A percentile compares a stretch with the other conserved stretches of the same genome.
These are phyloP conservation scores for Penicillium ochrochloron DNA, from an alignment of 495 filamentous ascomycete genomes.

Conservation along the genomic window DNA sequence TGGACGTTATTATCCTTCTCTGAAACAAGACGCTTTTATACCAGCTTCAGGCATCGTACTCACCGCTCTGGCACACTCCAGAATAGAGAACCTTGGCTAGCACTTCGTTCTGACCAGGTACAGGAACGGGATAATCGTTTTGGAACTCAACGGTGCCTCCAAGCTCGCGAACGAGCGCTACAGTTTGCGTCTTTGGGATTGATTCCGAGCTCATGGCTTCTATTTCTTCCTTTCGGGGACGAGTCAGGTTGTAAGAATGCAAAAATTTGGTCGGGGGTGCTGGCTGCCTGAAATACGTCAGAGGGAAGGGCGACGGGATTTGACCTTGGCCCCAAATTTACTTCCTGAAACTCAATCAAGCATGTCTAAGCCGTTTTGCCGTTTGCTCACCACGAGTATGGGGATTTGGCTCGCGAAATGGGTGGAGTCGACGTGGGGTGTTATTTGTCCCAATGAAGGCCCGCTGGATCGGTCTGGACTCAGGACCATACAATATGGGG, in stretches of 20 bases:
- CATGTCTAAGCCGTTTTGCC: not conserved
- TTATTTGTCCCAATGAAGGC: not conserved
- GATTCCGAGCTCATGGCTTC: not conserved
- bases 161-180: conserved; percentile 48
- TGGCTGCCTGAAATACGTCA: not conserved
- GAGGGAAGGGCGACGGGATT: conserved; percentile 1
- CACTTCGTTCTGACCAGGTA: conserved; percentile 50
- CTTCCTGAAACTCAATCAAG: not conserved
- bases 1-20: not conserved
- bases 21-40: conserved; percentile 6
- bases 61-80: conserved; percentile 56
- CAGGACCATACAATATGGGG: not conserved
- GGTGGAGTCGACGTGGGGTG: not conserved
- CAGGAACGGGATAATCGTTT: conserved; percentile 51
- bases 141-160: conserved; percentile 52
- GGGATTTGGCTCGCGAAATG: not conserved
- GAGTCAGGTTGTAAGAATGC: not conserved
- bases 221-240: not conserved
- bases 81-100: conserved; percentile 54
- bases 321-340: not conserved
- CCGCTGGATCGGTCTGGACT: not conserved
- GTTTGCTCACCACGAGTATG: not conserved
- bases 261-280: not conserved
- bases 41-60: conserved; percentile 7
- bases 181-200: conserved; percentile 50